Conservation (phyloP, 1,284 basidiomycete genomes). For the Ustilago nuda region DNA sequence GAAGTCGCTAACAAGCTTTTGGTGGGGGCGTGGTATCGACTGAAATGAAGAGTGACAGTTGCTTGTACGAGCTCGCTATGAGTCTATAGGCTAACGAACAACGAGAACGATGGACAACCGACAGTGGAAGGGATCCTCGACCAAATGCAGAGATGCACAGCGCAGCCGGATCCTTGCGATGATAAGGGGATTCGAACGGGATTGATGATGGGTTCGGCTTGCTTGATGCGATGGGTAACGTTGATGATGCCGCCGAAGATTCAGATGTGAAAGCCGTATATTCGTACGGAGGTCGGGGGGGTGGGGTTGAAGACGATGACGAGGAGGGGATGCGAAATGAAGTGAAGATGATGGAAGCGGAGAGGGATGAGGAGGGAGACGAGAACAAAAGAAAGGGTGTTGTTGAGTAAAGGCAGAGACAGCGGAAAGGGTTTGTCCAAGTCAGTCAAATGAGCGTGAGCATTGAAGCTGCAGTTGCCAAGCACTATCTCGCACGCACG, state of each 20-base stretch:
- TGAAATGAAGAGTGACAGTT: slow-evolving; percentile 1
- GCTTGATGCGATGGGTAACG: neutral
- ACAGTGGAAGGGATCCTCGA: neutral
- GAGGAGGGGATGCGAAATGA: neutral
- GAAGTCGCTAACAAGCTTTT: neutral
- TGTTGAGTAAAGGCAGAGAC: neutral
- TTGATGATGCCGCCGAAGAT: neutral
- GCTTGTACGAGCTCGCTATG: neutral
- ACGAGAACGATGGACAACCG: neutral
- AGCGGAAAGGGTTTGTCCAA: neutral
- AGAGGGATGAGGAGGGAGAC: neutral
- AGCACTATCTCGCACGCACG: neutral
- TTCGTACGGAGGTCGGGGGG: neutral
- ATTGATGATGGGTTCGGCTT: neutral
- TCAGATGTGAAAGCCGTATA: neutral
- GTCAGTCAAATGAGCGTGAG: neutral
- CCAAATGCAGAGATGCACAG: neutral
- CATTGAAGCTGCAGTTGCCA: neutral
- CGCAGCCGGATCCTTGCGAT: neutral
- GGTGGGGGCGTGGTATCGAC: neutral
- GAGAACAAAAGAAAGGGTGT: neutral
- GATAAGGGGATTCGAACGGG: neutral
- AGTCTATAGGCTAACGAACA: neutral
- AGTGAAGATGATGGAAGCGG: neutral
- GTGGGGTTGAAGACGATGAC: neutral